Conservation (phyloP, 2,329 filamentous ascomycete species). For the Didymella glomerata region DNA sequence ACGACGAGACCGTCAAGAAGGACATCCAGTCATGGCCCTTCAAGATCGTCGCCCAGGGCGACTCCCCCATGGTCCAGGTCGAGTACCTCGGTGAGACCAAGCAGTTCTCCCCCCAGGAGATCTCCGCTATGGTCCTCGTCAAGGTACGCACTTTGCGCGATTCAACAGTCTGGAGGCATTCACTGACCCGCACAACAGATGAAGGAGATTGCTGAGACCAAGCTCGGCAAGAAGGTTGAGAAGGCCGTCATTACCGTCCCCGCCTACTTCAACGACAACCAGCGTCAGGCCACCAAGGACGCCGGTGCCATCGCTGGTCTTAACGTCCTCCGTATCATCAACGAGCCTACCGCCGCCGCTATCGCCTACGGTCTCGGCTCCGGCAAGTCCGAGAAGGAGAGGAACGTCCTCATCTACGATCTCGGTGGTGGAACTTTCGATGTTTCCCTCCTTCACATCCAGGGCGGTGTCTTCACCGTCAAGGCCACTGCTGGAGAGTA, state of each 20-base stretch:
- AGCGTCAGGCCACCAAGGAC: conserved; percentile 99
- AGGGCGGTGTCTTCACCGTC: conserved; percentile 99
- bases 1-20: conserved; percentile 97
- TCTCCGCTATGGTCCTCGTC: conserved; percentile 97
- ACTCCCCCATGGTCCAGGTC: conserved; percentile 91
- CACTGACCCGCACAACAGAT: conserved; percentile 67
- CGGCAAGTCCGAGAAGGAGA: conserved; percentile 96
- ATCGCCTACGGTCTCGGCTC: conserved; percentile 97
- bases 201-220: conserved; percentile 98
- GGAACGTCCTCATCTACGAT: conserved; percentile 99
- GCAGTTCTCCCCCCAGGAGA: conserved; percentile 97
- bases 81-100: conserved; percentile 95
- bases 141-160: conserved; percentile 70
- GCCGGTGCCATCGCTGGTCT: conserved; percentile 96
- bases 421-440: conserved; percentile 99
- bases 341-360: conserved; percentile 97
- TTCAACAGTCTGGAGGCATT: neutral
- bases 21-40: conserved; percentile 99
- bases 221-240: conserved; percentile 98
- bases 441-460: conserved; percentile 98
- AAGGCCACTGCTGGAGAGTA: conserved; percentile 94
- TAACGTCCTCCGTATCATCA: conserved; percentile 99
- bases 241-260: conserved; percentile 99
- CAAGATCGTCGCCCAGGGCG: conserved; percentile 91
- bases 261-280: conserved; percentile 99